Evolutionary conservation across 2,329 filamentous ascomycete genomes (phyloP).

Genomic region (Cercospora citrullina): DNA sequence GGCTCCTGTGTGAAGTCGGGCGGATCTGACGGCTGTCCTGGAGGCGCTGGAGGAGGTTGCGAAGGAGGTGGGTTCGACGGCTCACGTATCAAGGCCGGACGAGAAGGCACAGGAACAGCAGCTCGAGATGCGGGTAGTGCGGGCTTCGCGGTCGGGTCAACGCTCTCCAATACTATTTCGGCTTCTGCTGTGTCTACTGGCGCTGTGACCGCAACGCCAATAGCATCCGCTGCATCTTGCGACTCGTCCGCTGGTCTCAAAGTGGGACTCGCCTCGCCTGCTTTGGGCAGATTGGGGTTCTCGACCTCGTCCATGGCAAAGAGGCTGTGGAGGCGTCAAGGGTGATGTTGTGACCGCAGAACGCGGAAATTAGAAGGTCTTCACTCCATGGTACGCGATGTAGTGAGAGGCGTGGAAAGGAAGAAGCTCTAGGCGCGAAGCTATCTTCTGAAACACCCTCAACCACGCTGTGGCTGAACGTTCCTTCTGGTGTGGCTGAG

Average conservation of each 20-base stretch:
- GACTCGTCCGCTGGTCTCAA: constrained; percentile 32
- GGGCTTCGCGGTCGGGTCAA: constrained; percentile 20
- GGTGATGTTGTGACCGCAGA: not conserved
- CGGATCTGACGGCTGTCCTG: constrained; percentile 39
- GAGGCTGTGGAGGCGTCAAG: not conserved
- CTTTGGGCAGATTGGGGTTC: constrained; percentile 39
- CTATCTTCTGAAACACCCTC: constrained; percentile 1
- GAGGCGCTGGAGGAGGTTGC: constrained; percentile 46
- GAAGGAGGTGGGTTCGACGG: constrained; percentile 44
- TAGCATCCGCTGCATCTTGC: constrained; percentile 20
- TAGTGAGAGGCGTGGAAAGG: not conserved
- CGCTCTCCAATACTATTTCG: constrained; percentile 23
- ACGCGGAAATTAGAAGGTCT: not conserved
- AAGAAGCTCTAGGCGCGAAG: not conserved
- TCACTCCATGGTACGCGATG: constrained; percentile 4
- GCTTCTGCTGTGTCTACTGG: constrained; percentile 23
- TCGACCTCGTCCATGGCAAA: constrained; percentile 42
- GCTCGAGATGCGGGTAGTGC: constrained; percentile 27
- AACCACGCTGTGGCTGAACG: not conserved
- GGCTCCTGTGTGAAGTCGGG: constrained; percentile 37
- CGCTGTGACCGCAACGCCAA: constrained; percentile 11
- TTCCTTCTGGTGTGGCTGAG: not conserved
- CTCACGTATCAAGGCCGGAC: constrained; percentile 45
- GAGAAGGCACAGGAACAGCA: constrained; percentile 25
- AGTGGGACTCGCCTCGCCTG: constrained; percentile 38